phyloP scores from a whole-genome alignment of 2,329 filamentous ascomycete species.

The Ceratocystis eucalypticola region DNA sequence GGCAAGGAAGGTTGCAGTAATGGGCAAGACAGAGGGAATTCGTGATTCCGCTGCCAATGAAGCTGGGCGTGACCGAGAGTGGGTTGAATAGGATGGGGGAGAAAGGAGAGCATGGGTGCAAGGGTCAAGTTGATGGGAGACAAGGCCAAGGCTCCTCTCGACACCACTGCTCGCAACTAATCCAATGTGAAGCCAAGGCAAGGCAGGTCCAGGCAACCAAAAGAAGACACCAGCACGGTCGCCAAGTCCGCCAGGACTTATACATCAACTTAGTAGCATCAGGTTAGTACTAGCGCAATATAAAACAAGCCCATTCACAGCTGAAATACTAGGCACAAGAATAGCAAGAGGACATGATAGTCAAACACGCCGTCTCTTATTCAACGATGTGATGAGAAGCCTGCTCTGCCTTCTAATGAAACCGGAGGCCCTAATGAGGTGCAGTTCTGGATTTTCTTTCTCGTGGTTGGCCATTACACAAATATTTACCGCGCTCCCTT shows the following conservation, averaged over 20 bases:
- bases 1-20: neutral
- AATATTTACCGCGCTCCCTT: neutral
- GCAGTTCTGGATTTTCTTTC: neutral
- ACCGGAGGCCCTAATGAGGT: neutral
- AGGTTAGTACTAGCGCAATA: neutral
- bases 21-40: neutral
- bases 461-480: neutral
- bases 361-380: neutral
- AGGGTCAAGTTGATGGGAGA: neutral
- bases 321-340: neutral
- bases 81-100: neutral
- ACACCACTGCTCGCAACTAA: neutral
- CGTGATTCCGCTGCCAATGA: conserved; percentile 2
- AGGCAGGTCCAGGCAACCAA: neutral
- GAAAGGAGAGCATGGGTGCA: neutral
- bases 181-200: neutral
- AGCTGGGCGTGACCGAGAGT: neutral
- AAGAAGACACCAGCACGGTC: neutral
- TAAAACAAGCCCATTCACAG: conserved; percentile 4
- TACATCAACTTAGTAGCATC: no score
- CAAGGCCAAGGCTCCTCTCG: neutral
- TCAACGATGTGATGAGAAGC: neutral
- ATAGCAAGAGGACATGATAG: neutral
- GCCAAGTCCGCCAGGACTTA: neutral
- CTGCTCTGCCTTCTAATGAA: neutral